Evolutionary conservation across 2,329 filamentous ascomycete species (phyloP).

Genomic region (Fusarium burgessii): DNA sequence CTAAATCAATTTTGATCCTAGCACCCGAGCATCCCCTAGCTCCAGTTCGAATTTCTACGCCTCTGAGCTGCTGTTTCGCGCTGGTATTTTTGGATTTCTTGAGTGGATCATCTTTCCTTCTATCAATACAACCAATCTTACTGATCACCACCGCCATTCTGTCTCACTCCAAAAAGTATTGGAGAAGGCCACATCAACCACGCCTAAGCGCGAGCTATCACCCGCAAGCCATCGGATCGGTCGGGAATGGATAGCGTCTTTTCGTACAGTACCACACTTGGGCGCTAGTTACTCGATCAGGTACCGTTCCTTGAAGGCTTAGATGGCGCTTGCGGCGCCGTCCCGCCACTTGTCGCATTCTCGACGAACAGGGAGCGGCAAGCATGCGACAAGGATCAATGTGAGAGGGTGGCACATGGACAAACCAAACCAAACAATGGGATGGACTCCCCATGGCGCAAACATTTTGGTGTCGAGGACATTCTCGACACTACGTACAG

Average conservation of each 20-base stretch:
- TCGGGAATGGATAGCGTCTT: constrained; percentile 20
- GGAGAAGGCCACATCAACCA: constrained; percentile 6
- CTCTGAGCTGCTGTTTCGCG: constrained; percentile 8
- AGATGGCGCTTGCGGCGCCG: constrained; percentile 47
- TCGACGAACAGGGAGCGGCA: constrained; percentile 39
- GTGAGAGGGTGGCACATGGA: constrained; percentile 32
- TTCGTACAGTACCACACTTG: constrained; percentile 21
- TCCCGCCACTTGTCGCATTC: constrained; percentile 43
- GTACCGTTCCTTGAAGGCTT: constrained; percentile 46
- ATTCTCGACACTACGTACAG: constrained; percentile 2
- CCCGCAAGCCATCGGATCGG: constrained; percentile 26
- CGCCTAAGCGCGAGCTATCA: constrained; percentile 19
- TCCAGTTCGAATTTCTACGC: constrained; percentile 1
- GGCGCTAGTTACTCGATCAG: constrained; percentile 41
- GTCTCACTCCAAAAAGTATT: constrained; percentile 11
- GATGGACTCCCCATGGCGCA: constrained; percentile 3
- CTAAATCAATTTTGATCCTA: background rate
- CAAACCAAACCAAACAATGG: constrained; percentile 25
- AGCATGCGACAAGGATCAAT: constrained; percentile 34
- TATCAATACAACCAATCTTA: constrained; percentile 16
- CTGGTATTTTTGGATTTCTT: constrained; percentile 13
- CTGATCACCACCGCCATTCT: constrained; percentile 12
- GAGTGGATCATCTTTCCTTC: constrained; percentile 9
- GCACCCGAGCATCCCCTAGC: constrained; percentile 5
- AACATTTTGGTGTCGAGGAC: constrained; percentile 9